Conservation (phyloP, 1,139 yeast genomes). For the Hyphopichia wangnamkhiaoensis region DNA sequence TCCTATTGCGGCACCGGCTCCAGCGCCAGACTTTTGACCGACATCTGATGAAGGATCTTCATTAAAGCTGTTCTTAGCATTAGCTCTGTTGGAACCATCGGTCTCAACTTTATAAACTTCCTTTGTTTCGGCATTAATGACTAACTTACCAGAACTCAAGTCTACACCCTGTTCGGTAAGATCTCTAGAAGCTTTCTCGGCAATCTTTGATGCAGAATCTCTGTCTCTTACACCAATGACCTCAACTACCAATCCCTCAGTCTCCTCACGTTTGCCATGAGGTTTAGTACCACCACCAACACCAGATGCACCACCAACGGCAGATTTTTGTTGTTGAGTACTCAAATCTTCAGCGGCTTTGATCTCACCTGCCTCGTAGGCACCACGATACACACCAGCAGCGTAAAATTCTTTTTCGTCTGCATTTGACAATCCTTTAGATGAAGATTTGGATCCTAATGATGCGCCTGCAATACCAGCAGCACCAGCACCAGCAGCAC, state of each 20-base stretch:
- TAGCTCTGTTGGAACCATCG: slow-evolving; percentile 5
- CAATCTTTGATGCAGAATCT: slow-evolving; percentile 34
- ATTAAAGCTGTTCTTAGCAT: neutral
- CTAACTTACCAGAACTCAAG: slow-evolving; percentile 35
- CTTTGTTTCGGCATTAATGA: slow-evolving; percentile 36
- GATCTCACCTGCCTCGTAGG: slow-evolving; percentile 17
- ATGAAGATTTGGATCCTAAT: slow-evolving; percentile 1
- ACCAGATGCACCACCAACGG: slow-evolving; percentile 7
- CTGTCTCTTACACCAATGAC: slow-evolving; percentile 40
- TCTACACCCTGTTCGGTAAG: slow-evolving; percentile 37
- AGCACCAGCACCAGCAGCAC: slow-evolving; percentile 11
- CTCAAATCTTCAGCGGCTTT: slow-evolving; percentile 8
- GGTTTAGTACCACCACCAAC: slow-evolving; percentile 5
- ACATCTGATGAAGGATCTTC: too few species aligned
- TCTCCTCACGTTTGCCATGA: slow-evolving; percentile 6
- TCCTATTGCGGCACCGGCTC: slow-evolving; percentile 6
- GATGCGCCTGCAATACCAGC: slow-evolving; percentile 10
- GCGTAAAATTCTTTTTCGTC: slow-evolving; percentile 11
- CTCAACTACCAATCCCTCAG: slow-evolving; percentile 30
- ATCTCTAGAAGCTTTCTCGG: slow-evolving; percentile 37
- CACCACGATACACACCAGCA: slow-evolving; percentile 15
- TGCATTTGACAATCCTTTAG: slow-evolving; percentile 4
- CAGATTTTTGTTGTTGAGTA: slow-evolving; percentile 1
- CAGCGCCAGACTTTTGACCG: too few species aligned
- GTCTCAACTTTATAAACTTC: slow-evolving; percentile 28